phyloP scores from a whole-genome alignment of 805 yeast genomes.

The Hanseniaspora valbyensis region DNA sequence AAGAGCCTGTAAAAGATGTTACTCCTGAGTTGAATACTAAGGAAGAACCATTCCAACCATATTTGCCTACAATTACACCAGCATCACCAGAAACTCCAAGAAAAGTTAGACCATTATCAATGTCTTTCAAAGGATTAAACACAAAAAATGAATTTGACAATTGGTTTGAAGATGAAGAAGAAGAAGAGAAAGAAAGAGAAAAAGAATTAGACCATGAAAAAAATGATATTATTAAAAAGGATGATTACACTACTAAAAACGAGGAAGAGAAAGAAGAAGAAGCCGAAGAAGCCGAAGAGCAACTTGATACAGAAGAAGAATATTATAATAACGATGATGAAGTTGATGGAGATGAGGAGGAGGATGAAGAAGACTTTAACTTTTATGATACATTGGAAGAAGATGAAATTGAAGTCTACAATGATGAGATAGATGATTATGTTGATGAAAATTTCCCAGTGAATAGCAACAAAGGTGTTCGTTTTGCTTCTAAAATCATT shows the following conservation, averaged over 20 bases:
- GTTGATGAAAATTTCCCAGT: constrained; percentile 2
- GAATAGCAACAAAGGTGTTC: constrained; percentile 28
- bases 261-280: constrained; percentile 1
- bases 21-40: not conserved
- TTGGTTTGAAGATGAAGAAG: not conserved
- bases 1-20: not conserved
- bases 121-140: constrained; percentile 15
- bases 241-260: too few species aligned
- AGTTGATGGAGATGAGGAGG: not conserved
- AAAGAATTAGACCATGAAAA: too few species aligned
- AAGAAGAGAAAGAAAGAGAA: not conserved
- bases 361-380: constrained; percentile 5
- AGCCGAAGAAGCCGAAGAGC: not conserved
- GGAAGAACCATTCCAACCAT: constrained; percentile 1
- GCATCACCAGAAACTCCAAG: constrained; percentile 6
- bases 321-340: too few species aligned
- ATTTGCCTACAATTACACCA: constrained; percentile 3
- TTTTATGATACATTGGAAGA: not conserved
- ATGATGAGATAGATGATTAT: constrained; percentile 6
- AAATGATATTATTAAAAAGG: too few species aligned
- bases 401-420: constrained; percentile 1
- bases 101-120: constrained; percentile 11
- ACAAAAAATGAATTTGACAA: not conserved
- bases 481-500: constrained; percentile 71
- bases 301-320: too few species aligned